These are phyloP conservation scores for Cladosporium sp. DNA, from an alignment of 2,329 filamentous ascomycete genomes.

Conservation along the genomic window DNA sequence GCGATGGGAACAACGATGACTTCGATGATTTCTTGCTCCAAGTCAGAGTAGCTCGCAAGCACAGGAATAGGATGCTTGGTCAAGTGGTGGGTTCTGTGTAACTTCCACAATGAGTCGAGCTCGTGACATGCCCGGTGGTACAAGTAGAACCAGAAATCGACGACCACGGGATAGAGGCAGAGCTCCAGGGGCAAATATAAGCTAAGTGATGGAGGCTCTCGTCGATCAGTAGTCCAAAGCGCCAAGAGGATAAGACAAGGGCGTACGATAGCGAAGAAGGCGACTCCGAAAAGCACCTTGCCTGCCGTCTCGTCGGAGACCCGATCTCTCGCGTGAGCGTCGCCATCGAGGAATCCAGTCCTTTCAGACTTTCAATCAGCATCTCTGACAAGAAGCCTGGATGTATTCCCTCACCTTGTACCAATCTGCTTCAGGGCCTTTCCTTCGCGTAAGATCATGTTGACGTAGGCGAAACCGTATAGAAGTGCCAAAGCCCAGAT, in stretches of 20 bases:
- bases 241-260: background rate
- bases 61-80: conserved; percentile 45
- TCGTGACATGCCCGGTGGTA: conserved; percentile 44
- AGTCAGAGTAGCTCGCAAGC: conserved; percentile 40
- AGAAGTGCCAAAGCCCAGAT: background rate
- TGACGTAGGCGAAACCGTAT: background rate
- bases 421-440: background rate
- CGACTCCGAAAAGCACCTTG: background rate
- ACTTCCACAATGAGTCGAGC: conserved; percentile 38
- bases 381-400: background rate
- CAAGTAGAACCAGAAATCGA: conserved; percentile 46
- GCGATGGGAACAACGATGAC: background rate
- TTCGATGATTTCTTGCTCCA: conserved; percentile 28
- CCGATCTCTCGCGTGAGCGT: background rate
- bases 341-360: background rate
- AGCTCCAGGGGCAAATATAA: conserved; percentile 36
- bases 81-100: conserved; percentile 44
- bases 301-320: background rate
- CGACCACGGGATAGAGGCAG: conserved; percentile 39
- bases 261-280: background rate
- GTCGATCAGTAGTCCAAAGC: background rate
- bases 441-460: background rate
- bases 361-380: background rate
- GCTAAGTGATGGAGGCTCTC: background rate
- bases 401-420: background rate